A percentile compares a stretch with the other conserved stretches of the same genome.
phyloP scores from a whole-genome alignment of 169 alveolate genomes.

The Babesia gibsoni region DNA sequence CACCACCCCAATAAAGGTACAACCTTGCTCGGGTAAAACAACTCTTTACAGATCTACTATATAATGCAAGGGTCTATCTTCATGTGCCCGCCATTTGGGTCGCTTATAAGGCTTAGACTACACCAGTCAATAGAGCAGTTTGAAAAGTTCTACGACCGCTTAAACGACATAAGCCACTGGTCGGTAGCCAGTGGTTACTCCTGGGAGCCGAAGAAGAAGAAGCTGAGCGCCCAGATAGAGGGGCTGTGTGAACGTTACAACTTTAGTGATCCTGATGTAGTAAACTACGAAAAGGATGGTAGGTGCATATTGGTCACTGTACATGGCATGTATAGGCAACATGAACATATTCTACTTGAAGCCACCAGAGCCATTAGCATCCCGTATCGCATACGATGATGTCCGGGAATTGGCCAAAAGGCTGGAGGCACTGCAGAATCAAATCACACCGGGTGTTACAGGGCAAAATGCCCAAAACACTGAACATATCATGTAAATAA shows the following conservation, averaged over 20 bases:
- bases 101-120: slow-evolving; percentile 35
- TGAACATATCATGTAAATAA: too few relatives aligned
- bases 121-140: slow-evolving; percentile 53
- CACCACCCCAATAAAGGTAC: slow-evolving; percentile 59
- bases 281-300: slow-evolving; percentile 45
- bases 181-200: slow-evolving; percentile 45
- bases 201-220: slow-evolving; percentile 57
- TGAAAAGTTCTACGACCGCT: slow-evolving; percentile 50
- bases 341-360: slow-evolving; percentile 46
- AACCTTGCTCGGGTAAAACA: not conserved
- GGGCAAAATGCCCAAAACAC: too few relatives aligned
- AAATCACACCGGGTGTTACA: too few relatives aligned
- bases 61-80: slow-evolving; percentile 63
- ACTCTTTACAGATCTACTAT: slow-evolving; percentile 34
- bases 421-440: slow-evolving; percentile 3
- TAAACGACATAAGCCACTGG: slow-evolving; percentile 57
- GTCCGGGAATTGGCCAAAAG: not conserved
- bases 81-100: slow-evolving; percentile 64
- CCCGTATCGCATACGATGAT: slow-evolving; percentile 39
- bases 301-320: not conserved
- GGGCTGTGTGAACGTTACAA: slow-evolving; percentile 36
- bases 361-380: slow-evolving; percentile 42
- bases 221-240: slow-evolving; percentile 37
- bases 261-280: slow-evolving; percentile 12
- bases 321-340: not conserved